These are phyloP conservation scores for Saccharomyces kudriavzevii DNA, from an alignment of 805 yeast species.

Conservation along the genomic window DNA sequence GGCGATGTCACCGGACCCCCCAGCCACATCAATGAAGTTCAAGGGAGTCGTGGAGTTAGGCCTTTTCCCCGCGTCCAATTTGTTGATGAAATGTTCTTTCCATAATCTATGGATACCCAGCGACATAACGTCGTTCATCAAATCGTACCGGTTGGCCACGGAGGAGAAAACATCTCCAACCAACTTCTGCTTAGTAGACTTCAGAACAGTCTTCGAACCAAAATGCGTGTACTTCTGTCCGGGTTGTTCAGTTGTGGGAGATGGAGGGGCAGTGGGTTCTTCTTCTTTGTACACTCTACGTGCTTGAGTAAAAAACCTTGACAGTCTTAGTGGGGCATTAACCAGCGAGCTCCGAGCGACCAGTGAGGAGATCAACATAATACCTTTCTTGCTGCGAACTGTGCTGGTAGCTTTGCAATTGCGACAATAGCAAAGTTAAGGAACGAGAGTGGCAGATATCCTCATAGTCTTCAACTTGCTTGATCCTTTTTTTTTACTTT, in stretches of 20 bases:
- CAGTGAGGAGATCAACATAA: not conserved
- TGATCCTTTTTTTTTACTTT: not conserved
- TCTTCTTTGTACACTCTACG: not conserved
- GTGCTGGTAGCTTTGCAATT: not conserved
- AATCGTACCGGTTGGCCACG: slow-evolving; percentile 88
- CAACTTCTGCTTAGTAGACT: slow-evolving; percentile 69
- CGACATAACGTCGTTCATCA: slow-evolving; percentile 98
- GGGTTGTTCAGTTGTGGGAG: not conserved
- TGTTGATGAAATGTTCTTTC: slow-evolving; percentile 84
- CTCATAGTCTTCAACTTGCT: not conserved
- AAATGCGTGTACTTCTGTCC: slow-evolving; percentile 69
- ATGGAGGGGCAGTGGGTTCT: slow-evolving; percentile 1
- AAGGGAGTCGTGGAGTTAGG: slow-evolving; percentile 74
- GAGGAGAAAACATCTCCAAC: slow-evolving; percentile 86
- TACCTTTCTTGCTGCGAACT: not conserved
- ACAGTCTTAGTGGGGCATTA: not conserved
- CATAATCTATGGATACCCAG: slow-evolving; percentile 90
- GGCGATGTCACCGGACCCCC: slow-evolving; percentile 98
- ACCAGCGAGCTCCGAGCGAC: not conserved
- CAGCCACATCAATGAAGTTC: slow-evolving; percentile 91
- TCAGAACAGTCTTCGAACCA: slow-evolving; percentile 78
- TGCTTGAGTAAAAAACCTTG: not conserved
- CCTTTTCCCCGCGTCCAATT: slow-evolving; percentile 87
- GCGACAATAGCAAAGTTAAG: not conserved
- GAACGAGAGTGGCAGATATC: not conserved